Evolutionary conservation across 2,329 filamentous ascomycete species (phyloP).

Genomic region (Periconia sp.): DNA sequence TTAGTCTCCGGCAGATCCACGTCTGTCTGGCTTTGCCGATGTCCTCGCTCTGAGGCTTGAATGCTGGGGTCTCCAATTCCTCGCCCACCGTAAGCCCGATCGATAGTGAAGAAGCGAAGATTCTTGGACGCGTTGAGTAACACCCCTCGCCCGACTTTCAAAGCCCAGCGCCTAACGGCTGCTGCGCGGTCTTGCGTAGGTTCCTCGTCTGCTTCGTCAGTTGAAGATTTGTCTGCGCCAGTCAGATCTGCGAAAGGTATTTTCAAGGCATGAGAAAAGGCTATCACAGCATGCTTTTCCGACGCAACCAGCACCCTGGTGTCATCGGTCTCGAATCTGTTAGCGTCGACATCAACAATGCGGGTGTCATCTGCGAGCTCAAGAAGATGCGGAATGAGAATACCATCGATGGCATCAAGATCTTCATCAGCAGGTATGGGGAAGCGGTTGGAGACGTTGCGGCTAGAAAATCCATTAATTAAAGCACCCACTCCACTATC

Average conservation of each 20-base stretch:
- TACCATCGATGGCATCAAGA: slow-evolving; percentile 57
- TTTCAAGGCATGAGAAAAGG: slow-evolving; percentile 57
- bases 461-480: slow-evolving; percentile 58
- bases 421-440: slow-evolving; percentile 56
- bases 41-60: slow-evolving; percentile 45
- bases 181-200: slow-evolving; percentile 48
- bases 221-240: slow-evolving; percentile 34
- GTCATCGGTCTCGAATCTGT: slow-evolving; percentile 59
- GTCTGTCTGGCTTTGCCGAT: slow-evolving; percentile 47
- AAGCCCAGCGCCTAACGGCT: slow-evolving; percentile 59
- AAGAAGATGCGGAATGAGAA: slow-evolving; percentile 63
- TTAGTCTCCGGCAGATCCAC: slow-evolving; percentile 52
- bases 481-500: slow-evolving; percentile 59
- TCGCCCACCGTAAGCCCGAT: slow-evolving; percentile 64
- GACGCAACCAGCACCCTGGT: slow-evolving; percentile 54
- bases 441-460: slow-evolving; percentile 48
- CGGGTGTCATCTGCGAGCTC: slow-evolving; percentile 53
- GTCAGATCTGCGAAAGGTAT: slow-evolving; percentile 56
- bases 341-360: slow-evolving; percentile 59
- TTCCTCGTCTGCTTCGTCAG: slow-evolving; percentile 16
- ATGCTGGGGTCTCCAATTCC: slow-evolving; percentile 46
- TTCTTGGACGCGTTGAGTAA: slow-evolving; percentile 59
- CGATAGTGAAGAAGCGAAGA: slow-evolving; percentile 60
- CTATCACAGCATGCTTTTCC: slow-evolving; percentile 58
- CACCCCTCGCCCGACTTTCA: slow-evolving; percentile 61